A percentile compares a stretch with the other conserved stretches of the same genome.
Conservation (phyloP, 2,329 filamentous ascomycete species). For the Colletotrichum paranaense region DNA sequence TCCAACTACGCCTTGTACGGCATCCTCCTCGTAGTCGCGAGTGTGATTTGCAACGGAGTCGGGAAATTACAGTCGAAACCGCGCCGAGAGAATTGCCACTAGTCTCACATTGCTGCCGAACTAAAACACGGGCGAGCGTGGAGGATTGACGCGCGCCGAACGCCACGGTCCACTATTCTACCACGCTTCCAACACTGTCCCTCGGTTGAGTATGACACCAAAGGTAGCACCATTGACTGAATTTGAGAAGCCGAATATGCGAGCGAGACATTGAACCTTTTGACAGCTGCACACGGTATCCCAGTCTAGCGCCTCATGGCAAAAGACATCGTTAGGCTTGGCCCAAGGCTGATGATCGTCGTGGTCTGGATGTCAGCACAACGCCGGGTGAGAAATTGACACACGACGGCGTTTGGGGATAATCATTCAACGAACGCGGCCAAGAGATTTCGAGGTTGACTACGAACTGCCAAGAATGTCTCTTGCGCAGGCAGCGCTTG, state of each 20-base stretch:
- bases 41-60: not conserved
- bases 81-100: slow-evolving; percentile 13
- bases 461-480: not conserved
- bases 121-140: slow-evolving; percentile 12
- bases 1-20: not conserved
- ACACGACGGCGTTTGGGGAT: not conserved
- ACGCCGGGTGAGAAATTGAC: not conserved
- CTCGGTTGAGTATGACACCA: not conserved
- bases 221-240: not conserved
- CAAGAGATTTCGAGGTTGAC: not conserved
- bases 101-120: not conserved
- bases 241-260: not conserved
- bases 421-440: slow-evolving; percentile 8
- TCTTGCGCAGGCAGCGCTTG: not conserved
- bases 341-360: slow-evolving; percentile 12
- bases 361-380: not conserved
- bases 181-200: not conserved
- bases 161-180: slow-evolving; percentile 14
- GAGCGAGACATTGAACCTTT: not conserved
- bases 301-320: slow-evolving; percentile 6
- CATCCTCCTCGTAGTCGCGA: not conserved
- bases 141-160: not conserved
- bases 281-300: slow-evolving; percentile 23
- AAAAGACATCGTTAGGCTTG: not conserved
- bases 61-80: slow-evolving; percentile 1